A percentile compares a stretch with the other conserved stretches of the same genome.
Conservation (phyloP, 345 rosid species). For the Viola odorata region DNA sequence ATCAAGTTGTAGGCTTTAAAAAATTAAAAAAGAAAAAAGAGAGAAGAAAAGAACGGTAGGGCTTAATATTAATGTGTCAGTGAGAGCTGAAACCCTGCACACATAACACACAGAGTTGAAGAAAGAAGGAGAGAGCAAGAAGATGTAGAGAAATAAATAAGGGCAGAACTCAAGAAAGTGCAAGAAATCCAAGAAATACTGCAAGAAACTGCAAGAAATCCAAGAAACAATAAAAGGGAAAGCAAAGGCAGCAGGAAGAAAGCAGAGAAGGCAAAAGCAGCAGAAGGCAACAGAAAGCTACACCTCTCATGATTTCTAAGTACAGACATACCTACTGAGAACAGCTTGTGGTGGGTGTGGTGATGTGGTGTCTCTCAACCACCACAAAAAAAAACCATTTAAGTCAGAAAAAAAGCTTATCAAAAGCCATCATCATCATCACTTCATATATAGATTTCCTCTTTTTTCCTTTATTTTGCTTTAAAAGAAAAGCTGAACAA, state of each 20-base stretch:
- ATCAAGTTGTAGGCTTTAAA: background rate
- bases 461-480: no score
- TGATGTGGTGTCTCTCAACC: constrained; percentile 10
- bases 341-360: constrained; percentile 16
- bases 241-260: background rate
- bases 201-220: background rate
- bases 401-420: no score
- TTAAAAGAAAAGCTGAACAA: background rate
- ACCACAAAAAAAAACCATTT: background rate
- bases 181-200: background rate
- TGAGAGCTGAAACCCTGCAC: background rate
- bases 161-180: background rate
- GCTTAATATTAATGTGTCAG: no score
- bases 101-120: no score
- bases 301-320: constrained; percentile 13
- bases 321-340: constrained; percentile 32
- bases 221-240: background rate
- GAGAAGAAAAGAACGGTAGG: no score
- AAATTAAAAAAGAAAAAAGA: no score
- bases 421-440: constrained; percentile 4
- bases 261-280: constrained; percentile 1
- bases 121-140: no score
- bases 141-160: no score
- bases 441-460: constrained; percentile 8
- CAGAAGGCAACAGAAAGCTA: constrained; percentile 6